Evolutionary conservation across 1,139 yeast species (phyloP).

Genomic region (Pichia terricola): DNA sequence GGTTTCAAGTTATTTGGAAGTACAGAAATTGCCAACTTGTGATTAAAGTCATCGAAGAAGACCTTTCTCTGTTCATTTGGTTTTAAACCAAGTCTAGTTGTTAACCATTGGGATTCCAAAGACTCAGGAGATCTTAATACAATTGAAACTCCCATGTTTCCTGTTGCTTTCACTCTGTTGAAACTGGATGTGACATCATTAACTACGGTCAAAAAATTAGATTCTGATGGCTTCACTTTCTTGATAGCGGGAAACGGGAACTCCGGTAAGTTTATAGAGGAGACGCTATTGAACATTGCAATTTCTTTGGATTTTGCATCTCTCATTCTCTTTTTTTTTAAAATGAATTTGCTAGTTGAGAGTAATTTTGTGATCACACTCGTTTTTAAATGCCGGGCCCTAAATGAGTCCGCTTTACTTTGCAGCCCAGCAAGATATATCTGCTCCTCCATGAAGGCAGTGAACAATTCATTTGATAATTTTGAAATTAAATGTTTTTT

Average conservation of each 20-base stretch:
- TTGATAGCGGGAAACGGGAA: neutral
- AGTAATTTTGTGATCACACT: too few species aligned
- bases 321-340: conserved; percentile 24
- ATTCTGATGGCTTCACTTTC: too few species aligned
- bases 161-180: neutral
- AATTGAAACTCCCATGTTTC: conserved; percentile 2
- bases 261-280: neutral
- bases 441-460: conserved; percentile 53
- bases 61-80: neutral
- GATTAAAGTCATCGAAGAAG: neutral
- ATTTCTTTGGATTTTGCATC: conserved; percentile 38
- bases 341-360: conserved; percentile 3
- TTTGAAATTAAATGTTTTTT: conserved; percentile 19
- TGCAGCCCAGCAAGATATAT: conserved; percentile 31
- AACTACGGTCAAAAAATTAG: too few species aligned
- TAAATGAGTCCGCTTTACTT: too few species aligned
- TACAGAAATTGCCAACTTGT: conserved; percentile 24
- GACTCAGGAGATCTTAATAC: conserved; percentile 5
- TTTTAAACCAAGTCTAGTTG: conserved; percentile 2
- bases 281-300: conserved; percentile 21
- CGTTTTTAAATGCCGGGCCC: too few species aligned
- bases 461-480: conserved; percentile 40
- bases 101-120: conserved; percentile 7
- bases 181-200: neutral
- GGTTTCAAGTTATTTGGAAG: conserved; percentile 33